Evolutionary conservation across 1,139 yeast species (phyloP).

Genomic region (Fermentozyma sake): DNA sequence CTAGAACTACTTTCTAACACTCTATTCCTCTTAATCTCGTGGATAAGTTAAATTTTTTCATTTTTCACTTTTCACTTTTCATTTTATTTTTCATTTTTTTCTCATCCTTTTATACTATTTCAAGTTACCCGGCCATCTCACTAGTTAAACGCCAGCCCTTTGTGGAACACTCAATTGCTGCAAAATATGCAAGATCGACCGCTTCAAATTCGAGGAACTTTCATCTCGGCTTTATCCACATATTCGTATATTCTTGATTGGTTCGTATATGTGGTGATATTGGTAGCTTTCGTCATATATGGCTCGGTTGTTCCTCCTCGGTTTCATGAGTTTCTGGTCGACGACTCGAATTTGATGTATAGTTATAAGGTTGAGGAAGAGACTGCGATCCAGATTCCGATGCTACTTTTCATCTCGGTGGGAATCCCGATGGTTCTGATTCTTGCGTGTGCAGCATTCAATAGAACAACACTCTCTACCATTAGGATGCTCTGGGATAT

Average conservation of each 20-base stretch:
- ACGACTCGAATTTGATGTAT: conserved; percentile 28
- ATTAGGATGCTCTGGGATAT: conserved; percentile 40
- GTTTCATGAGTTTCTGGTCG: conserved; percentile 37
- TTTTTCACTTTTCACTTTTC: too few relatives aligned
- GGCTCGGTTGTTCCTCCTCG: conserved; percentile 34
- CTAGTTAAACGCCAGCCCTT: too few relatives aligned
- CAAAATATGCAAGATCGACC: conserved; percentile 7
- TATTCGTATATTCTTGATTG: conserved; percentile 37
- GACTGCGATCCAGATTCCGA: conserved; percentile 28
- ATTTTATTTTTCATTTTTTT: too few relatives aligned
- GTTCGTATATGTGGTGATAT: conserved; percentile 20
- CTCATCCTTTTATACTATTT: too few relatives aligned
- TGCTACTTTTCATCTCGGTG: conserved; percentile 24
- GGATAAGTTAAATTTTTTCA: too few relatives aligned
- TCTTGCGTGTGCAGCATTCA: conserved; percentile 17
- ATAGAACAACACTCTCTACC: conserved; percentile 11
- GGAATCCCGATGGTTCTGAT: conserved; percentile 31
- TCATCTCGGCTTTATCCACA: conserved; percentile 20
- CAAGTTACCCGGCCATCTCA: too few relatives aligned
- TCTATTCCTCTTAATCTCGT: too few relatives aligned
- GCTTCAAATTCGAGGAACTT: conserved; percentile 6
- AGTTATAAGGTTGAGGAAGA: conserved; percentile 28
- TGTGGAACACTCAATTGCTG: too few relatives aligned
- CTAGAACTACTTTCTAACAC: too few relatives aligned
- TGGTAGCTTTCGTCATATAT: conserved; percentile 24